Base-by-base conservation (phyloP, 768 basidiomycete genomes). In the Trametes cubensis region DNA sequence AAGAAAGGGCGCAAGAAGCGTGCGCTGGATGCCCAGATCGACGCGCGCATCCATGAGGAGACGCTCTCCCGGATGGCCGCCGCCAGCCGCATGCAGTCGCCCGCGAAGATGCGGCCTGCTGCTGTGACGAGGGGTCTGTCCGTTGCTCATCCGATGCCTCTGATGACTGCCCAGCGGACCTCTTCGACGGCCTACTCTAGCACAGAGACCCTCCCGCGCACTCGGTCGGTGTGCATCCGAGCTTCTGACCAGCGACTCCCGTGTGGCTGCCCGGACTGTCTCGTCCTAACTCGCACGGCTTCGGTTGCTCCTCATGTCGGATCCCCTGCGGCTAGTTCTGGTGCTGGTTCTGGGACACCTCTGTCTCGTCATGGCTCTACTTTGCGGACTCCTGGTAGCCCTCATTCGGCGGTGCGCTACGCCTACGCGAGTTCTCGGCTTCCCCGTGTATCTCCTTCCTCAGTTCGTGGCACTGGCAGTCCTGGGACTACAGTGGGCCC, bases 21-120 rank as follows among this genome's bases (percentile, higher is more conserved):
- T 28, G 30, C 21, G 18, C 52, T 63, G 39, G 62, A 63, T 4
- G 52, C 47, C 20, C 28, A 55, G 28, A 63, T 63, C 53, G 58
- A 63, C 47, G 51, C 48, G 4, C 62, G 51, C 44, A 41, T 59
- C 40, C 44, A 48, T 39, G 62, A 63, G 21, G 48, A 55, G 52
- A 25, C 46, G 21, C 26, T 58, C 8, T 30, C 57, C 28, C 40
- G 57, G 41, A 45, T 60, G 51, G 38, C 51, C 39, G 40, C 41
- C 14, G 55, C 49, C 23, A 53, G 34, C 52, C 62, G 62, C 42
- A 49, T 41, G 2, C 47, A 55, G 39, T 58, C 62, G 14, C 15
- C 49, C 30, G 57, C 53, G 21, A 59, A 58, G 41, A 17, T 63
- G 5, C 62, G 46, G 8, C 39, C 18, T 17, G 55, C 50, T 10